Conservation (phyloP, 2,329 filamentous ascomycete species). For the Cadophora malorum region DNA sequence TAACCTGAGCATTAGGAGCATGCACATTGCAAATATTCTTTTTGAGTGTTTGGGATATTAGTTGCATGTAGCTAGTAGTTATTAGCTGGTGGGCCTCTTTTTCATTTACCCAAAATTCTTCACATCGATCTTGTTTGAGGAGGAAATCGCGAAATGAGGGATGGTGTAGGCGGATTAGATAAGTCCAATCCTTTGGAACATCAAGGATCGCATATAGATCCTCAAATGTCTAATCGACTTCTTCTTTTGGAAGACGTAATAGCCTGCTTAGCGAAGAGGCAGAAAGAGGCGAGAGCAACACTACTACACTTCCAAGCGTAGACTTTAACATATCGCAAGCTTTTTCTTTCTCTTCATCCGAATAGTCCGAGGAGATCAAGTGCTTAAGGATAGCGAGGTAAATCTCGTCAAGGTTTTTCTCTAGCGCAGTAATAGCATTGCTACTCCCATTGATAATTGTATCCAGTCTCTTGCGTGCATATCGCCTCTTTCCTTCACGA, state of each 20-base stretch:
- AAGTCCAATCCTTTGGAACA: conserved; percentile 31
- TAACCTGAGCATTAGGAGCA: conserved; percentile 32
- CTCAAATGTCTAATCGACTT: conserved; percentile 24
- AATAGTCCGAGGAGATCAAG: conserved; percentile 28
- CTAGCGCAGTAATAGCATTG: conserved; percentile 25
- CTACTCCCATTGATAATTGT: conserved; percentile 27
- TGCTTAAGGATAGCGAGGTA: conserved; percentile 14
- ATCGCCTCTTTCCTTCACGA: conserved; percentile 20
- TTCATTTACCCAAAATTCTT: conserved; percentile 43
- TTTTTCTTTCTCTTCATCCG: conserved; percentile 30
- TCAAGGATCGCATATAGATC: conserved; percentile 23
- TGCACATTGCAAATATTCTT: conserved; percentile 28
- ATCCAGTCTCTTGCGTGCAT: conserved; percentile 25
- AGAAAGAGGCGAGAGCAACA: conserved; percentile 20
- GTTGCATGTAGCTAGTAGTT: conserved; percentile 41
- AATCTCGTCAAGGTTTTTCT: conserved; percentile 31
- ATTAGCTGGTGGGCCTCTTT: conserved; percentile 43
- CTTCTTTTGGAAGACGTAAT: conserved; percentile 18
- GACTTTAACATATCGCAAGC: conserved; percentile 25
- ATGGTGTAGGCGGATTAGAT: conserved; percentile 37
- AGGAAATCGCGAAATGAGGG: conserved; percentile 47
- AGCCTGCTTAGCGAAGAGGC: conserved; percentile 25
- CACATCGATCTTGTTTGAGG: conserved; percentile 35
- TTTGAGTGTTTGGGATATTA: conserved; percentile 44
- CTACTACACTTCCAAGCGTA: conserved; percentile 27